phyloP scores from a whole-genome alignment of 371 early-diverging fungal genomes.

The Cokeromyces recurvatus region DNA sequence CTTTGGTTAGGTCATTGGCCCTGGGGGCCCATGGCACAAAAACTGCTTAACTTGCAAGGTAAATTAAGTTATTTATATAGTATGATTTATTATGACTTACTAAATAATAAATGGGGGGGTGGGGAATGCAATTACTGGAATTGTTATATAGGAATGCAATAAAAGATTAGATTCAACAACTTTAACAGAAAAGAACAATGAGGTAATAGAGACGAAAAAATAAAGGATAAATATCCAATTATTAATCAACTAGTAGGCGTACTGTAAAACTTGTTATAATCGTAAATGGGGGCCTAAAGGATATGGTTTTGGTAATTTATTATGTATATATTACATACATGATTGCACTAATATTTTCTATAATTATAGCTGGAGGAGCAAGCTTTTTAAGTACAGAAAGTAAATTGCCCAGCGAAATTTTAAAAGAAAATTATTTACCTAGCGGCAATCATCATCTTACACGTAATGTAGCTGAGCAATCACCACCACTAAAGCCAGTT shows the following conservation, averaged over 20 bases:
- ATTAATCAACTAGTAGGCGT: conserved; percentile 29
- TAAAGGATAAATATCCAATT: background rate
- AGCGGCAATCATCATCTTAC: background rate
- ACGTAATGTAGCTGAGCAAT: background rate
- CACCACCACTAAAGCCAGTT: background rate
- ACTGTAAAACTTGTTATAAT: conserved; percentile 42
- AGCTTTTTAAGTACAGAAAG: conserved; percentile 44
- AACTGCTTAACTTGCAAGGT: conserved; percentile 44
- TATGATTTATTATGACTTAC: background rate
- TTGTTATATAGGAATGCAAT: conserved; percentile 34
- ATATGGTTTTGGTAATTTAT: conserved; percentile 45
- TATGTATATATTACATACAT: no score
- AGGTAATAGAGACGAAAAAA: conserved; percentile 32
- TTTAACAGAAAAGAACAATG: conserved; percentile 36
- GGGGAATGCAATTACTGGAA: background rate
- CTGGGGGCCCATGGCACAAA: conserved; percentile 40
- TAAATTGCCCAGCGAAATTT: conserved; percentile 40
- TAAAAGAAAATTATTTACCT: conserved; percentile 23
- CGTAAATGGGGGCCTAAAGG: conserved; percentile 52
- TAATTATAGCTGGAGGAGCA: conserved; percentile 37
- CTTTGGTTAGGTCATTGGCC: conserved; percentile 25
- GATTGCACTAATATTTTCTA: background rate
- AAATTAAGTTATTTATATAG: background rate
- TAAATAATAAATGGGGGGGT: no score
- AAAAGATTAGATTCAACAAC: conserved; percentile 45